phyloP scores from a whole-genome alignment of 306 rosid genomes.

The Fagus sylvatica region DNA sequence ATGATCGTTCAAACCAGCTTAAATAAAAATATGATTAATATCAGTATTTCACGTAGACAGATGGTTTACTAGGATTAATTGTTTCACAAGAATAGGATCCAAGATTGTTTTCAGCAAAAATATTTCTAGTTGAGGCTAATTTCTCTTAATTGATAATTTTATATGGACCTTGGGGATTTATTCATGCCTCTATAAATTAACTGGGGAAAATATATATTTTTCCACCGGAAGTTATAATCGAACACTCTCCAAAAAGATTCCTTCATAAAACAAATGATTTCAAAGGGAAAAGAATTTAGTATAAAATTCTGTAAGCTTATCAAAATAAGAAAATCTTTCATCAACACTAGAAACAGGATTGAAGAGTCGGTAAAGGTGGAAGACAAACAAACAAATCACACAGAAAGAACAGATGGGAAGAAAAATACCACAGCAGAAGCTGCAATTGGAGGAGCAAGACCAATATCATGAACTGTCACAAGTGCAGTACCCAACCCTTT shows the following conservation, averaged over 20 bases:
- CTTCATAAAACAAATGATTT: neutral
- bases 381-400: neutral
- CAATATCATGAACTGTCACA: conserved; percentile 74
- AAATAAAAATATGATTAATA: too few species aligned
- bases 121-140: neutral
- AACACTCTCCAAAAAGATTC: conserved; percentile 1
- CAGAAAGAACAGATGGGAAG: conserved; percentile 11
- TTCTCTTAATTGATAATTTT: neutral
- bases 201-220: conserved; percentile 1
- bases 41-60: too few species aligned
- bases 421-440: conserved; percentile 72
- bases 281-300: neutral
- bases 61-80: neutral
- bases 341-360: conserved; percentile 3
- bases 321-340: neutral
- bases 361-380: neutral
- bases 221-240: neutral
- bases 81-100: neutral
- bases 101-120: neutral
- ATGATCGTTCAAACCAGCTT: too few species aligned
- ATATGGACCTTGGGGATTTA: neutral
- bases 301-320: neutral
- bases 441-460: conserved; percentile 68
- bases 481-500: conserved; percentile 79
- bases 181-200: neutral